Evolutionary conservation across 768 basidiomycete genomes (phyloP), one percentile per base, ranked within the genome.

Genomic region (Lenzites betulinus): DNA sequence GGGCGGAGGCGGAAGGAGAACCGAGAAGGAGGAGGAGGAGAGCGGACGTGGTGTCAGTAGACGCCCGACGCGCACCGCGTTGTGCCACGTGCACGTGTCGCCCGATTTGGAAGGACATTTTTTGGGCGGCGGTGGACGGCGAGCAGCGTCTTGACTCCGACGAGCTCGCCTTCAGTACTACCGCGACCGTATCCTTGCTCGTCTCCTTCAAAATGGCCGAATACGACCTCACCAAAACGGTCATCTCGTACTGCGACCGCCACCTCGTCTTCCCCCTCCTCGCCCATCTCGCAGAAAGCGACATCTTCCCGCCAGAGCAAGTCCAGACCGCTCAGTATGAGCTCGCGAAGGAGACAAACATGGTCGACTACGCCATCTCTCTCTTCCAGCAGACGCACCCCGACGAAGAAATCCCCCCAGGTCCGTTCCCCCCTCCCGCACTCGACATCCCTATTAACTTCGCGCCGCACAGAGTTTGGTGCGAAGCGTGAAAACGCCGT

Each of bases 291-390:
- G 82, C 81, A 16, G 89, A 92, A 60, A 83, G 81, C 9, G 83
- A 84, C 18, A 75, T 91, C 41, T 98, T 95, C 74, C 82, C 92
- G 1, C 79, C 82, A 22, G 82, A 90, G 42, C 86, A 98, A 66
- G 83, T 98, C 58, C 86, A 87, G 59, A 78, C 86, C 41, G 96
- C 97, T 38, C 96, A 98, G 77, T 96, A 97, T 89, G 95, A 98
- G 70, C 88, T 98, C 54, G 92, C 94, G 56, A 96, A 93, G 72
- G 92, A 89, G 63, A 99, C 97, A 47, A 98, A 99, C 75, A 98
- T 98, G 95, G 89, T 96, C 59, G 95, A 96, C 74, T 99, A 96
- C 69, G 88, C 92, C 25, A 84, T 88, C 60, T 83, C 81, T 64
- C 76, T 98, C 67, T 93, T 93, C 69, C 77, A 88, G 67, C 86